phyloP scores from a whole-genome alignment of 148 eudicot genomes.

The Camellia granthamiana region DNA sequence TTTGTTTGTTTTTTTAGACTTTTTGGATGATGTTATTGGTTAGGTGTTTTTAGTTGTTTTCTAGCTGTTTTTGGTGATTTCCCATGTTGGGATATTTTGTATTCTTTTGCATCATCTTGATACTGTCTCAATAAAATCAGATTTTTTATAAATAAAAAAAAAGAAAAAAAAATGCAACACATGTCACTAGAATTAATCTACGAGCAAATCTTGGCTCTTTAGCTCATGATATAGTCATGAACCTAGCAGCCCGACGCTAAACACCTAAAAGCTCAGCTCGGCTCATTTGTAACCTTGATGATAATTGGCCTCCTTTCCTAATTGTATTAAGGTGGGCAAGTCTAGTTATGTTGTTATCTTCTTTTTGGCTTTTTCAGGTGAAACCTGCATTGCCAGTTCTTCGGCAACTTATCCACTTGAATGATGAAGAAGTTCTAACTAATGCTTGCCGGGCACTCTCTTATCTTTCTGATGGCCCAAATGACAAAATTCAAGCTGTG shows the following conservation, averaged over 20 bases:
- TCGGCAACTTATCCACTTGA: constrained; percentile 62
- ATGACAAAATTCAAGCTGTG: constrained; percentile 94
- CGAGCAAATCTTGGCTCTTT: constrained; percentile 1
- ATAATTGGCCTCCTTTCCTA: neutral
- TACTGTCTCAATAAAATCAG: too few relatives aligned
- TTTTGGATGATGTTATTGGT: too few relatives aligned
- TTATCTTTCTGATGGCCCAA: constrained; percentile 90
- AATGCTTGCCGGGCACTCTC: constrained; percentile 98
- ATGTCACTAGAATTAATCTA: neutral
- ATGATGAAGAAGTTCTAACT: constrained; percentile 88
- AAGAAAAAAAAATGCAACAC: neutral
- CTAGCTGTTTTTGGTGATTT: too few relatives aligned
- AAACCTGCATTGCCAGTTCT: constrained; percentile 83
- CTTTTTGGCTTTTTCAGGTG: constrained; percentile 41
- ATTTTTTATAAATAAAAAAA: too few relatives aligned
- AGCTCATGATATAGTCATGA: neutral
- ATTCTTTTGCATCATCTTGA: too few relatives aligned
- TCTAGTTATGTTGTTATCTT: neutral
- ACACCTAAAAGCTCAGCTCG: neutral
- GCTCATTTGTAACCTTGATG: neutral
- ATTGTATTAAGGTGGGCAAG: constrained; percentile 7
- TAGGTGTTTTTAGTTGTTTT: too few relatives aligned
- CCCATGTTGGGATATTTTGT: too few relatives aligned
- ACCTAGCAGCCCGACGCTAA: neutral
- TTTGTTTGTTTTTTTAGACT: too few relatives aligned